Base-by-base conservation (phyloP, 768 basidiomycete genomes). In the Roridomyces roridus region DNA sequence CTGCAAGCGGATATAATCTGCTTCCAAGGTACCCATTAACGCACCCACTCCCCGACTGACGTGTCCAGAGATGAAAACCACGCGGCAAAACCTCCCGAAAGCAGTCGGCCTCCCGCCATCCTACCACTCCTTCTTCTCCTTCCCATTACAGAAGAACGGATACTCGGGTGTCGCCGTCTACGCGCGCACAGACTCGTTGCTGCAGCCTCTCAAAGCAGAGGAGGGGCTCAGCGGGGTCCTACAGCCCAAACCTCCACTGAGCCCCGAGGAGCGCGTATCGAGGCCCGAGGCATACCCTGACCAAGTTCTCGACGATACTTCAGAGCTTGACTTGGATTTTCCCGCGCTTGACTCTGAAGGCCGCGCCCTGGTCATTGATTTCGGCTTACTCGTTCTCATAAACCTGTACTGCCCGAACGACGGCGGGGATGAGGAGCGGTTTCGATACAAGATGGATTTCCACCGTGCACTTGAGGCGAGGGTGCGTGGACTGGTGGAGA, bases 111-210 rank as follows among this genome's bases (percentile, higher is more conserved):
- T 91, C n/a, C 93, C 96, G 11, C 80, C 84, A 5, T 83, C 82
- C 14, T 98, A 86, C 67, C 82, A 95, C 68, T 85, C 87, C 0
- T 97, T 97, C 79, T 96, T 96, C 74, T 96, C 95, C 5, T 96
- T 97, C 65, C 89, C 94, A 12, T 59, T 75, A 59, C 76, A 73
- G 48, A 94, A 89, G 70, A 78, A 85, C 0, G 97, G 97, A 9
- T 98, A 98, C 66, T 96, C 94, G 53, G 97, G 97, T 24, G 94
- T 96, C 7, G 93, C 89, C 2, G 87, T 92, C 5, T 98, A 95
- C 72, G 86, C 91, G 24, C 85, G 91, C 61, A 74, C 81, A 10
- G 51, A 44, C 6, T 15, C 24, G 68, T 74, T 18, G 75, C 74
- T 5, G 75, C 80, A 4, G 75, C 80, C 51, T 73, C 82, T 0